Evolutionary conservation across 2,329 filamentous ascomycete species (phyloP).

Genomic region (Xenoacremonium recifei): DNA sequence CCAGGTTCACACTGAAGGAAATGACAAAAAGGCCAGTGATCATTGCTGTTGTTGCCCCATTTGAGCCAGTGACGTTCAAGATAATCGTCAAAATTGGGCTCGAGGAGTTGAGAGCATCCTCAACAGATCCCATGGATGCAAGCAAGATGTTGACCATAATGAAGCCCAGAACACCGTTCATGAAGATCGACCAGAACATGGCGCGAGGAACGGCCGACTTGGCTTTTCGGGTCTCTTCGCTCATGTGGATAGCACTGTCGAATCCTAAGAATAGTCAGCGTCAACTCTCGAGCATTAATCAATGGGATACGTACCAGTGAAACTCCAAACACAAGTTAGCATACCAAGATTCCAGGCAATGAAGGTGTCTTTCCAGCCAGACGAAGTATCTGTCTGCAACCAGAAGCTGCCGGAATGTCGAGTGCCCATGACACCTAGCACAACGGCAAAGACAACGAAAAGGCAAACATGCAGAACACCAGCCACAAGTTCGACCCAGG

Average conservation of each 20-base stretch:
- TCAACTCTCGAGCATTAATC: not conserved
- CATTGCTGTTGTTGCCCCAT: conserved; percentile 20
- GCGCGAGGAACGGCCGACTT: conserved; percentile 23
- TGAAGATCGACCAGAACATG: conserved; percentile 29
- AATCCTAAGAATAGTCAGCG: conserved; percentile 14
- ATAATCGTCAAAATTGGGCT: conserved; percentile 24
- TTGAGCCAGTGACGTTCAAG: conserved; percentile 15
- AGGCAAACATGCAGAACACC: conserved; percentile 22
- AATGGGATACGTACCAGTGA: conserved; percentile 12
- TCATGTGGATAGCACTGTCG: conserved; percentile 25
- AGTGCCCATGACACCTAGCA: conserved; percentile 22
- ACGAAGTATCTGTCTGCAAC: conserved; percentile 17
- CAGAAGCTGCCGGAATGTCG: conserved; percentile 20
- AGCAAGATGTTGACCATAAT: conserved; percentile 26
- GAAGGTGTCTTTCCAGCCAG: conserved; percentile 22
- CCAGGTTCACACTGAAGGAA: conserved; percentile 16
- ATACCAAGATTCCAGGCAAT: conserved; percentile 24
- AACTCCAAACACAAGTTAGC: conserved; percentile 26
- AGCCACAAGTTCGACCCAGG: conserved; percentile 22
- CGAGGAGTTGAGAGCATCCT: conserved; percentile 19
- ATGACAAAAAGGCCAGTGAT: conserved; percentile 22
- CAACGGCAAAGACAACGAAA: conserved; percentile 22
- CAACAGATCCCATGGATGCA: conserved; percentile 23
- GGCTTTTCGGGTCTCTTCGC: conserved; percentile 22
- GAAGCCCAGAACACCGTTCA: conserved; percentile 24